Base-by-base conservation (phyloP, 768 basidiomycete genomes). In the Exsudoporus frostii region DNA sequence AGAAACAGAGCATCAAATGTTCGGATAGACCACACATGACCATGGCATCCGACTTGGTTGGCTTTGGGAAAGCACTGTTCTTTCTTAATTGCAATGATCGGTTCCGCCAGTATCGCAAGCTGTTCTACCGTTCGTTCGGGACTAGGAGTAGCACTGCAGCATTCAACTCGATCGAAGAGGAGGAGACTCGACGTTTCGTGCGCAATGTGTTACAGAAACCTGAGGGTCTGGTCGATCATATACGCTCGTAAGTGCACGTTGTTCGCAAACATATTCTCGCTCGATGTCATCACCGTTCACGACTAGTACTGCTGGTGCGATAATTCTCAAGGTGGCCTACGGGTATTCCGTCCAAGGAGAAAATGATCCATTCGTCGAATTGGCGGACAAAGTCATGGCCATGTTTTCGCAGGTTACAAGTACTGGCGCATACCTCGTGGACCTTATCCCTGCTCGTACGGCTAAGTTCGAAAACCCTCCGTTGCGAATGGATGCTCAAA, bases 1-100 rank as follows among this genome's bases (percentile, higher is more conserved):
- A 83, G 40, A 80, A 74, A 59, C 73, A 79, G 45, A 76, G 80
- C 48, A 61, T 74, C n/a, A 78, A 80, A 44, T 82, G 81, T 58
- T 81, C 81, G 13, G 33, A 65, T 29, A 59, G 66, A 47, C 58
- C 58, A 5, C 42, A 38, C 34, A 11, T 56, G 17, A 54, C 50
- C 25, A 61, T 66, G 66, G 55, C 51, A n/a, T 5, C 25, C 13
- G 66, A 66, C 10, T 42, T 66, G 37, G 54, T 57, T 74, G 61
- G 61, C 2, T 45, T 48, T 32, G 4, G 9, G 1, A 42, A 57
- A 8, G 46, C 13, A 8, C 24, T 61, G 20, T 6, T 49, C 9
- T 68, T 63, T 7, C 20, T 37, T 0, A 24, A 57, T 32, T 39
- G 54, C 37, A 44, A 37, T 10, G 59, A 61, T 22, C 49, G 44